These are phyloP conservation scores for Rhododendron simsii DNA, from an alignment of 148 eudicot species.

Conservation along the genomic window DNA sequence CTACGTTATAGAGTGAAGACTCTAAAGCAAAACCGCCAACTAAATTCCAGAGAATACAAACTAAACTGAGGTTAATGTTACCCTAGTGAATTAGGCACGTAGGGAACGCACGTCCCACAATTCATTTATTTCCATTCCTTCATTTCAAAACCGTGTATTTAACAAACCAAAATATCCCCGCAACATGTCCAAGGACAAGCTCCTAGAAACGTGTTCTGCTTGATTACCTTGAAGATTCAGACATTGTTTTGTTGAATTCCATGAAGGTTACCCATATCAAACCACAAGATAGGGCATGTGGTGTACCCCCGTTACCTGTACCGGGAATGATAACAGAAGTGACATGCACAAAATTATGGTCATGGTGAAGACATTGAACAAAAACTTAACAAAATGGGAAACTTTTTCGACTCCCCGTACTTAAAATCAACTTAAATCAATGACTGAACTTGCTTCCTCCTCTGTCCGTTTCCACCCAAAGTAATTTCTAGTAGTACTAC, in stretches of 20 bases:
- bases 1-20: neutral
- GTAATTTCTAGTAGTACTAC: neutral
- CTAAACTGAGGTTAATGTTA: neutral
- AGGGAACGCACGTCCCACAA: neutral
- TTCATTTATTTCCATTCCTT: neutral
- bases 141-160: neutral
- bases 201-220: neutral
- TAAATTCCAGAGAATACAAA: neutral
- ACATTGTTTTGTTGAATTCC: neutral
- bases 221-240: neutral
- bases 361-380: neutral
- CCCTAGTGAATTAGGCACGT: neutral
- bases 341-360: neutral
- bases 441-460: neutral
- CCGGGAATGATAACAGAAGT: neutral
- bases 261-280: neutral
- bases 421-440: neutral
- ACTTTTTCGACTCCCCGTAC: neutral
- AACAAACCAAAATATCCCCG: neutral
- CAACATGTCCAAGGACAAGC: neutral
- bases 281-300: neutral
- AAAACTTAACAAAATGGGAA: neutral
- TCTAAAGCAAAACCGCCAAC: neutral
- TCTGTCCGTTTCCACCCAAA: neutral
- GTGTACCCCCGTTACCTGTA: neutral